Percentiles rank a stretch among this genome's conserved stretches.
Evolutionary conservation across 768 basidiomycete genomes (phyloP).

Genomic region (Dioszegia crocea): DNA sequence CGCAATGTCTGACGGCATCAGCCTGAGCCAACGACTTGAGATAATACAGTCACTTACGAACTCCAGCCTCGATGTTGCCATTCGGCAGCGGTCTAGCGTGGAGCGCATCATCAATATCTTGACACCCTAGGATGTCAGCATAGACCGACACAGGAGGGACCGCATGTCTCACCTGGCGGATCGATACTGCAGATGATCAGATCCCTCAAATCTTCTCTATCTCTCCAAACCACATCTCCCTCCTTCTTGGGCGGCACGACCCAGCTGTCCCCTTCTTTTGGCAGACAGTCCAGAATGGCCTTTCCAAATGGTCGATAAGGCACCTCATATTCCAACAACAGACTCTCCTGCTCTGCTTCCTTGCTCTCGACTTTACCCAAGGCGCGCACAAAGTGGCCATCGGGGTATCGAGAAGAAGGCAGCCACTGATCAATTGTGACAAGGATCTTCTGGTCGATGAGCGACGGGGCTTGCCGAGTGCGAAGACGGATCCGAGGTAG

Average conservation of each 20-base stretch:
- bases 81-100: conserved; percentile 83
- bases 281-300: conserved; percentile 86
- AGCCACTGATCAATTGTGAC: conserved; percentile 95
- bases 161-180: conserved; percentile 65
- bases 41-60: conserved; percentile 67
- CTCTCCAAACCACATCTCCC: conserved; percentile 63
- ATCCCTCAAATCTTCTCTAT: conserved; percentile 79
- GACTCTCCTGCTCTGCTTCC: conserved; percentile 90
- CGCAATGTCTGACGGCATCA: conserved; percentile 70
- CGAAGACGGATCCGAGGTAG: conserved; percentile 90
- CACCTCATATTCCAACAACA: conserved; percentile 90
- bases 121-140: conserved; percentile 62
- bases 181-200: conserved; percentile 93
- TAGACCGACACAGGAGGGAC: neutral
- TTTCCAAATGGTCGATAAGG: conserved; percentile 96
- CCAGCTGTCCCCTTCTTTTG: conserved; percentile 84
- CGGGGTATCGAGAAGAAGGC: conserved; percentile 78
- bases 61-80: conserved; percentile 93
- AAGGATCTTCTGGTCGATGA: conserved; percentile 89
- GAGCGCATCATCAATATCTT: conserved; percentile 96
- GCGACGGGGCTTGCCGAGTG: conserved; percentile 84
- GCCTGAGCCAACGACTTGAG: neutral
- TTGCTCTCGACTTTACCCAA: conserved; percentile 88
- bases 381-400: conserved; percentile 92
- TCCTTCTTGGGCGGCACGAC: conserved; percentile 74